Evolutionary conservation across 108 stramenopile species (phyloP).

Genomic region (Nitzschia sp.): DNA sequence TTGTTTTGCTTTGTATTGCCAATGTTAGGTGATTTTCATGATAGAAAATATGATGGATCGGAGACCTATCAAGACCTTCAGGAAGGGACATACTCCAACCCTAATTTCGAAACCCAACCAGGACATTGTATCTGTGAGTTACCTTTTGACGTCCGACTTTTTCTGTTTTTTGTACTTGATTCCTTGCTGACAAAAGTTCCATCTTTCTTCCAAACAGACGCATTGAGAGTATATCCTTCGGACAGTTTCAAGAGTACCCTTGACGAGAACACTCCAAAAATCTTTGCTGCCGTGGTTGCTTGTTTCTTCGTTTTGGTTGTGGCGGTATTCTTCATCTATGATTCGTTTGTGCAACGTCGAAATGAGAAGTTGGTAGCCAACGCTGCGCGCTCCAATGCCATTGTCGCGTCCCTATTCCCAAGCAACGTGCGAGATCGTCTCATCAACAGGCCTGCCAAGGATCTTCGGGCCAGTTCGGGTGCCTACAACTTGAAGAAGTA

Average conservation of each 20-base stretch:
- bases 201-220: background rate
- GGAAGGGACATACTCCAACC: too few relatives aligned
- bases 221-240: background rate
- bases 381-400: conserved; percentile 7
- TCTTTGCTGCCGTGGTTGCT: conserved; percentile 35
- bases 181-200: background rate
- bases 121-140: too few relatives aligned
- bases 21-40: too few relatives aligned
- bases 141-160: too few relatives aligned
- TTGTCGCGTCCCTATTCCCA: conserved; percentile 13
- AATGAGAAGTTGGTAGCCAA: conserved; percentile 2
- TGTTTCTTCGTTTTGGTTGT: conserved; percentile 39
- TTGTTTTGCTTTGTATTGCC: too few relatives aligned
- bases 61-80: too few relatives aligned
- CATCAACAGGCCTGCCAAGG: background rate
- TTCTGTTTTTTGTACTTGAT: background rate
- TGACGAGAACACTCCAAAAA: background rate
- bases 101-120: too few relatives aligned
- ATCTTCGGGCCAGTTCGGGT: too few relatives aligned
- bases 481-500: too few relatives aligned
- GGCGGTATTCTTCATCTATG: conserved; percentile 23
- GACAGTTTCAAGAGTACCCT: background rate
- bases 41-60: too few relatives aligned
- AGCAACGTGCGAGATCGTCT: conserved; percentile 1
- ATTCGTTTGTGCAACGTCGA: conserved; percentile 6